A percentile compares a stretch with the other conserved stretches of the same genome.
phyloP scores from a whole-genome alignment of 768 basidiomycete species.

The Hygrophoropsis aurantiaca region DNA sequence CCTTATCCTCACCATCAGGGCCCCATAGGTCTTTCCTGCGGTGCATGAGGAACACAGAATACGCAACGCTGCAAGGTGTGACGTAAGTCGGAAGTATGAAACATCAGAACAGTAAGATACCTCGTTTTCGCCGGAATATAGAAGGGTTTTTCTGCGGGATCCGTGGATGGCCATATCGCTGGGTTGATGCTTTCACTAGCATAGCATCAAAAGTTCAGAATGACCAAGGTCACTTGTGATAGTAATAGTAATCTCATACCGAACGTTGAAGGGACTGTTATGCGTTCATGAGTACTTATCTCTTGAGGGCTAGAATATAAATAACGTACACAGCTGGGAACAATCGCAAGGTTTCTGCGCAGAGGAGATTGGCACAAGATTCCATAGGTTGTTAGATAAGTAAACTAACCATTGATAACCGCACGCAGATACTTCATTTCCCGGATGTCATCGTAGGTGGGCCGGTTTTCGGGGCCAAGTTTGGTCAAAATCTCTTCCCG shows the following conservation, averaged over 20 bases:
- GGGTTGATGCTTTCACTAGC: slow-evolving; percentile 46
- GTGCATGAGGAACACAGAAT: slow-evolving; percentile 67
- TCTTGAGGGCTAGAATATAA: not conserved
- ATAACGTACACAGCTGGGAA: slow-evolving; percentile 47
- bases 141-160: slow-evolving; percentile 17
- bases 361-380: not conserved
- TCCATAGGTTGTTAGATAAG: not conserved
- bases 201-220: slow-evolving; percentile 3
- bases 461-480: slow-evolving; percentile 48
- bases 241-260: slow-evolving; percentile 34
- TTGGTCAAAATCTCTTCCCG: slow-evolving; percentile 54
- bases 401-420: slow-evolving; percentile 54
- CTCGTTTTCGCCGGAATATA: slow-evolving; percentile 42
- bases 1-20: slow-evolving; percentile 58
- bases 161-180: slow-evolving; percentile 42
- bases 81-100: not conserved
- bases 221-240: not conserved
- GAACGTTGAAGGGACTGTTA: slow-evolving; percentile 46
- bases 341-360: slow-evolving; percentile 50
- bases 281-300: not conserved
- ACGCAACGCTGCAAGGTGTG: slow-evolving; percentile 34
- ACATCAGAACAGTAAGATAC: slow-evolving; percentile 10
- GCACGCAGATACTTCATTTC: slow-evolving; percentile 66
- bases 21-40: slow-evolving; percentile 69
- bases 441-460: slow-evolving; percentile 53